Percentiles rank a stretch among this genome's conserved stretches.
phyloP scores from a whole-genome alignment of 2,329 filamentous ascomycete genomes.

The Cordyceps militaris region DNA sequence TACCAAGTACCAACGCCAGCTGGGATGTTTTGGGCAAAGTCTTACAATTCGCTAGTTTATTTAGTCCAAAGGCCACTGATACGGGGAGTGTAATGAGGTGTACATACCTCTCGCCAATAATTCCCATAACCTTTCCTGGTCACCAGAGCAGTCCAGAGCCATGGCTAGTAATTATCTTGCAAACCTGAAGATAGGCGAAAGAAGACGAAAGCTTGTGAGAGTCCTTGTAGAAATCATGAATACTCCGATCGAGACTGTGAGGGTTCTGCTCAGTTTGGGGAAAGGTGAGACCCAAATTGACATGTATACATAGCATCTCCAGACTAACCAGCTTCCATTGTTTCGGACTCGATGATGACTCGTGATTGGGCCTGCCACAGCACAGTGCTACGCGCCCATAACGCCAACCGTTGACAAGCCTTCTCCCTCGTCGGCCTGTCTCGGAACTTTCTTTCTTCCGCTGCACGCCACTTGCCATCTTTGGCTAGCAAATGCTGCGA shows the following conservation, averaged over 20 bases:
- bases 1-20: not conserved
- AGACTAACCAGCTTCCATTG: too few relatives aligned
- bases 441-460: conserved; percentile 1
- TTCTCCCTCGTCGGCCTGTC: not conserved
- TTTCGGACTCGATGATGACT: not conserved
- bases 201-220: too few relatives aligned
- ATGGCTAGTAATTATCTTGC: too few relatives aligned
- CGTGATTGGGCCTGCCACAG: not conserved
- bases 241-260: too few relatives aligned
- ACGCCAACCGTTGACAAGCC: not conserved
- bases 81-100: not conserved
- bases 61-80: not conserved
- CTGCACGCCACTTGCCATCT: not conserved
- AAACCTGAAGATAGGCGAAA: too few relatives aligned
- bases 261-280: not conserved
- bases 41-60: not conserved
- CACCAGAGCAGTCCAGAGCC: too few relatives aligned
- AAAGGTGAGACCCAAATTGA: not conserved
- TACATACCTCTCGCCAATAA: not conserved
- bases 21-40: not conserved
- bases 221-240: too few relatives aligned
- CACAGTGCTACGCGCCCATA: not conserved
- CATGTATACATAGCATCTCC: too few relatives aligned
- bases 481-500: conserved; percentile 2
- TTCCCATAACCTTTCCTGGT: not conserved